Evolutionary conservation across 2,329 filamentous ascomycete genomes (phyloP), one percentile per base, ranked within the genome.

Genomic region (Neofusicoccum sp.): DNA sequence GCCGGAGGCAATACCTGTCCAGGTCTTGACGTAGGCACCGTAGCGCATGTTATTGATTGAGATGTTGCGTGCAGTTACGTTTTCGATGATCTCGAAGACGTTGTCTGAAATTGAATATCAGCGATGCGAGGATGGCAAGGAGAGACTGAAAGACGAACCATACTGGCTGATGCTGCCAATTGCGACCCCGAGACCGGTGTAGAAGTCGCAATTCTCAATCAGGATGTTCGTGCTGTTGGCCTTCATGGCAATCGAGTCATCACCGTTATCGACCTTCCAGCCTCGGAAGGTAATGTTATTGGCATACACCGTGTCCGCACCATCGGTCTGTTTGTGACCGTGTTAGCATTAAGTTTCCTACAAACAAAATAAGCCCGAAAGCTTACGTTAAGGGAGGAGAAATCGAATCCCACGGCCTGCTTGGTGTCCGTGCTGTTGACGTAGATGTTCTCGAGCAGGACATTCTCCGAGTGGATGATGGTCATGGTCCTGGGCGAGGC

Each of bases 251-350:
- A 89, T 86, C 1, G 85, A 84, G 68, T 86, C 87, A 69, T 89
- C 87, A 65, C 89, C 87, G 65, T 89, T 87, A 36, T 81, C 74
- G 64, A 87, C 80, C 39, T 77, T 71, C 77, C 89, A 87, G 3
- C 78, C 80, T 62, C 89, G 84, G 71, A 88, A 90, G 1, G 87
- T 90, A 64, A 90, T 82, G 71, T 91, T 91, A 63, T 80, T 81
- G 48, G 90, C 87, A 39, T 80, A 78, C 22, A 7, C 86, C 83
- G 70, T 89, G 87, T 1, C 83, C 87, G 67, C 88, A 83, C 84
- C 84, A 81, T 9, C 73, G 68, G 66, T 77, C 76, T 70, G 69
- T 89, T 73, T 90, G 47, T 2, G 6, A 90, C 73, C 87, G 86
- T n/a, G 3, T 86, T 85, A 4, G 72, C 70, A 66, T 85, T 82